Evolutionary conservation across 768 basidiomycete genomes (phyloP).

Genomic region (Lactifluus subvellereus): DNA sequence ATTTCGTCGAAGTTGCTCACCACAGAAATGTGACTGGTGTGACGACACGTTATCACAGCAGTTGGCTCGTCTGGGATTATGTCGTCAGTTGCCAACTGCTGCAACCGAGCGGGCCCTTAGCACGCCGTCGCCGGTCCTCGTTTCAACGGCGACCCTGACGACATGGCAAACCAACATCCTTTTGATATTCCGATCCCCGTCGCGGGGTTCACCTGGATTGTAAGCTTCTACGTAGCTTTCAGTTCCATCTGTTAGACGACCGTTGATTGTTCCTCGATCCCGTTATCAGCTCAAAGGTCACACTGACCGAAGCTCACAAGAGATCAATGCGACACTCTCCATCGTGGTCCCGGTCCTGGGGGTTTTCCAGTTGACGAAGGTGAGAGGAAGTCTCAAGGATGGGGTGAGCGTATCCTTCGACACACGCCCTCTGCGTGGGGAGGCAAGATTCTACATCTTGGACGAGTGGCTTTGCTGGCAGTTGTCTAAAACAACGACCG

Average conservation of each 20-base stretch:
- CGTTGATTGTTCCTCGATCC: background rate
- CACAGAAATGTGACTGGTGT: no score
- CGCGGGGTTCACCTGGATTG: background rate
- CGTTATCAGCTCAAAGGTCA: background rate
- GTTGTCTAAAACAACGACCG: background rate
- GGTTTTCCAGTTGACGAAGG: background rate
- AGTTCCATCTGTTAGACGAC: background rate
- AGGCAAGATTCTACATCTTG: background rate
- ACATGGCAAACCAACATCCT: background rate
- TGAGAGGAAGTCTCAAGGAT: background rate
- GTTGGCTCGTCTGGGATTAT: no score
- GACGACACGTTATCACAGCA: no score
- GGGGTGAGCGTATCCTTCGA: background rate
- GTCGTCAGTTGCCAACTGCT: no score
- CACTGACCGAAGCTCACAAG: background rate
- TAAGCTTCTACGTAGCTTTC: background rate
- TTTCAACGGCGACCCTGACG: background rate
- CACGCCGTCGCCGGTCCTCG: background rate
- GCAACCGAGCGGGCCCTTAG: no score
- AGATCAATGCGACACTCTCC: background rate
- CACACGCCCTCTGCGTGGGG: background rate
- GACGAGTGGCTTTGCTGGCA: background rate
- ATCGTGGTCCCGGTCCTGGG: background rate
- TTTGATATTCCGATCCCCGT: background rate
- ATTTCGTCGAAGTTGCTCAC: no score